A percentile compares a stretch with the other conserved stretches of the same genome.
phyloP scores from a whole-genome alignment of 176 grass and related monocot genomes.

The Eleusine indica region DNA sequence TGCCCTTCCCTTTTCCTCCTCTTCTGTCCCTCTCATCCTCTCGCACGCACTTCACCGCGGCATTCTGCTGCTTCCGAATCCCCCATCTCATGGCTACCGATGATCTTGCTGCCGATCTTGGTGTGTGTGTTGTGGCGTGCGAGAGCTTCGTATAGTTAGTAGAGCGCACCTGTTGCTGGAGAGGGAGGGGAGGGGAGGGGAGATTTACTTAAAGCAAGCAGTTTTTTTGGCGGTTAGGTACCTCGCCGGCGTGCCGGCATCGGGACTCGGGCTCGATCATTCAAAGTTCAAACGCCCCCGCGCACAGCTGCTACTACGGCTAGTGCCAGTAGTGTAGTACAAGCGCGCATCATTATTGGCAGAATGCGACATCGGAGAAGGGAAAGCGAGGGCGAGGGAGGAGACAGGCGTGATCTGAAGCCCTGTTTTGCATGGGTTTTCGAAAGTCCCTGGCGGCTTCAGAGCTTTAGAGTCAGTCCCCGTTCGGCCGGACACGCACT shows the following conservation, averaged over 20 bases:
- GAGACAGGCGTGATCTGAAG: slow-evolving; percentile 52
- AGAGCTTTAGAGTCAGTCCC: slow-evolving; percentile 26
- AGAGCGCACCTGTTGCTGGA: no score
- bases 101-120: background rate
- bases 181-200: background rate
- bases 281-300: background rate
- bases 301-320: background rate
- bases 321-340: background rate
- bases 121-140: background rate
- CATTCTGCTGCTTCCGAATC: slow-evolving; percentile 43
- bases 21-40: background rate
- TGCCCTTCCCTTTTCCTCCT: slow-evolving; percentile 33
- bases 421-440: slow-evolving; percentile 39
- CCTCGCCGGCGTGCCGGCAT: slow-evolving; percentile 21
- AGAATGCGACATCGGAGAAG: slow-evolving; percentile 9
- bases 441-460: slow-evolving; percentile 48
- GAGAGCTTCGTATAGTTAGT: background rate
- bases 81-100: slow-evolving; percentile 64
- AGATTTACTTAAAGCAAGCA: slow-evolving; percentile 38
- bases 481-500: background rate
- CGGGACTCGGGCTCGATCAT: slow-evolving; percentile 36
- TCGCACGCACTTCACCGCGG: background rate
- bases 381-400: background rate
- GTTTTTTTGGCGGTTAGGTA: slow-evolving; percentile 44
- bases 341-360: background rate